Base-by-base conservation (phyloP, 345 rosid species). In the Hypericum androsaemum region DNA sequence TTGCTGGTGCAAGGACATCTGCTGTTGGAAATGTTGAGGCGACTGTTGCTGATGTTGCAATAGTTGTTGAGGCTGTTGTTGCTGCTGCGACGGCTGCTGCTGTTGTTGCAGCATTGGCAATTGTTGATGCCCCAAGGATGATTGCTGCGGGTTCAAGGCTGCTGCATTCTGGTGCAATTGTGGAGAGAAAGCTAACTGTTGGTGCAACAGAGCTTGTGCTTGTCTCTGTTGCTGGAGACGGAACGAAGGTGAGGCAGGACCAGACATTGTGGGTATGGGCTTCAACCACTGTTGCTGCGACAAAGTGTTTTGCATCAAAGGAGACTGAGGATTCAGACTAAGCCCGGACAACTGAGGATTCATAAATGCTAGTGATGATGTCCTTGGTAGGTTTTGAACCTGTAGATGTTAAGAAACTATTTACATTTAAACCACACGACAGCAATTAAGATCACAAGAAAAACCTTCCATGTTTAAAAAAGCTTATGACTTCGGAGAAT, bases 271-370 rank as follows among this genome's bases (percentile, higher is more conserved):
- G 0, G 96, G 80, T 68, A 84, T 77, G 62, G 75, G 95, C 83
- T 92, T 83, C 78, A 88, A 58, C 98, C 86, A 83, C 74, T 81
- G 98, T 58, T 85, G 98, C 63, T 66, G 89, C 43, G 94, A 48
- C 71, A 85, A 43, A 52, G 88, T 71, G 66, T 54, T 81, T 59
- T 71, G 95, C 76, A 81, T 68, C 75, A 92, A 61, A 59, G 77
- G 63, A 41, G 74, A 38, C 39, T 78, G 97, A 61, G 89, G 84
- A 72, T 80, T 88, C 72, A 78, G 98, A 66, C 79, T 66, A 73
- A 88, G 50, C 52, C 86, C 69, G 7, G 94, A 72, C 49, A 89
- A 64, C 60, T 80, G 90, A 58, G 95, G 64, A 61, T 75, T 88
- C 76, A 83, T 80, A 52, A 77, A 85, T 56, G 90, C 88, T 56